These are phyloP conservation scores for Mycena olivaceomarginata DNA, from an alignment of 768 basidiomycete genomes.

Conservation along the genomic window DNA sequence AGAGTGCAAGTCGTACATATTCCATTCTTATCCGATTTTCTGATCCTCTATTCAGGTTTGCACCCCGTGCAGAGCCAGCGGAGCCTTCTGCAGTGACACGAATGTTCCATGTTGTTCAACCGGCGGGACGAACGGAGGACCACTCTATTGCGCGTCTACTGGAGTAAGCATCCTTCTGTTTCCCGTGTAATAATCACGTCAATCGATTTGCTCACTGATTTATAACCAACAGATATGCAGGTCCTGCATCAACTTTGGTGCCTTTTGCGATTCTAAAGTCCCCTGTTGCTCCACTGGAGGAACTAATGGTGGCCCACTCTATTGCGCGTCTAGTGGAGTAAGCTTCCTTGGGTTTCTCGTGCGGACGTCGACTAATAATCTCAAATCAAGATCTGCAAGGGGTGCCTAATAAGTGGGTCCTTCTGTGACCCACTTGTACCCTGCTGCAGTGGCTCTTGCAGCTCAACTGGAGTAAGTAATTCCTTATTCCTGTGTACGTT, in stretches of 20 bases:
- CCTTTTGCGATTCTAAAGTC: slow-evolving; percentile 3
- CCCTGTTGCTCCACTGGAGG: slow-evolving; percentile 14
- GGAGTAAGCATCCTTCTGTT: background rate
- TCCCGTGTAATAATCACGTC: background rate
- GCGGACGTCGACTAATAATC: slow-evolving; percentile 1
- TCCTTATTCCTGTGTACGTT: background rate
- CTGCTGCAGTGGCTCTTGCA: slow-evolving; percentile 25
- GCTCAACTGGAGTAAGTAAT: background rate
- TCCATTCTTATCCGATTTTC: background rate
- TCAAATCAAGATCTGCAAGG: slow-evolving; percentile 18
- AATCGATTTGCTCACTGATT: slow-evolving; percentile 5
- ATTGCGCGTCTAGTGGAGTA: slow-evolving; percentile 8
- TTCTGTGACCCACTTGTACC: slow-evolving; percentile 17
- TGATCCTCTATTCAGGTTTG: slow-evolving; percentile 16
- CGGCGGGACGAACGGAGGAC: slow-evolving; percentile 17
- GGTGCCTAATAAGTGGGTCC: background rate
- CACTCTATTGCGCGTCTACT: slow-evolving; percentile 22
- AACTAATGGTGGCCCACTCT: slow-evolving; percentile 8
- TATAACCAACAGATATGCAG: slow-evolving; percentile 5
- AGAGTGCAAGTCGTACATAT: slow-evolving; percentile 10
- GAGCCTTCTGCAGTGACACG: slow-evolving; percentile 8
- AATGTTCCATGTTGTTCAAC: slow-evolving; percentile 25
- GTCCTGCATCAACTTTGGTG: background rate
- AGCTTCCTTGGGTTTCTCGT: background rate
- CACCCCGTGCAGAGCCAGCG: background rate